Base-by-base conservation (phyloP, 1,284 basidiomycete genomes). In the Ustilago curta region DNA sequence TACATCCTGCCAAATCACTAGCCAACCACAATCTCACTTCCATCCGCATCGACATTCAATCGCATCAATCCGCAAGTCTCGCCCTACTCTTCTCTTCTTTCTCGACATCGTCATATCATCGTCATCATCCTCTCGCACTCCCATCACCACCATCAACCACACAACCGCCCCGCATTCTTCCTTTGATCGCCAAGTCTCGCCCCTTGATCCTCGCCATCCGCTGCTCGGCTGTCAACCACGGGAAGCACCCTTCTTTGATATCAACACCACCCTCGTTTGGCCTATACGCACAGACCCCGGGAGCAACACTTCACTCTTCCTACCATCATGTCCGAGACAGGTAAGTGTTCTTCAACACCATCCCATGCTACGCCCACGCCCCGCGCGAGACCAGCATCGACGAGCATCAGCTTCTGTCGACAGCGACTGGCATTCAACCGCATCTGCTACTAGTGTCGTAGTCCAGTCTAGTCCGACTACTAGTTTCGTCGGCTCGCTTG, bases 311-410 rank as follows among this genome's bases (percentile, higher is more conserved):
- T 25, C 35, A 37, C 7, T 3, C 6, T 21, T 29, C 23, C 37
- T 35, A 29, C 8, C 35, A 51, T 39, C 44, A 69, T 69, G 66
- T 69, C 66, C n/a, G 66, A 69, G 54, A 42, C 66, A 62, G 66
- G 66, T 62, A 51, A 49, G 66, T 61, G 25, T 11, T n/a, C 35
- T 37, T 37, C 21, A 7, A 14, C 7, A 37, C 14, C 49, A 39
- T 16, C 47, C 14, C n/a, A 49, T 50, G 32, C 21, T 27, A 23
- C 18, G 25, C 12, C 2, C 35, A 2, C 35, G 11, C 11, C 14
- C 3, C 11, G 16, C 35, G 6, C 8, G 31, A 32, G 31, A n/a
- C n/a, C 31, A 32, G 9, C 2, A 32, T 32, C 31, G 35, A 37
- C 35, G 31, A 9, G 31, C 35, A 37, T 27, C 27, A 27, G 27